Evolutionary conservation across 1,284 basidiomycete species (phyloP).

Genomic region (Puccinia hordei): DNA sequence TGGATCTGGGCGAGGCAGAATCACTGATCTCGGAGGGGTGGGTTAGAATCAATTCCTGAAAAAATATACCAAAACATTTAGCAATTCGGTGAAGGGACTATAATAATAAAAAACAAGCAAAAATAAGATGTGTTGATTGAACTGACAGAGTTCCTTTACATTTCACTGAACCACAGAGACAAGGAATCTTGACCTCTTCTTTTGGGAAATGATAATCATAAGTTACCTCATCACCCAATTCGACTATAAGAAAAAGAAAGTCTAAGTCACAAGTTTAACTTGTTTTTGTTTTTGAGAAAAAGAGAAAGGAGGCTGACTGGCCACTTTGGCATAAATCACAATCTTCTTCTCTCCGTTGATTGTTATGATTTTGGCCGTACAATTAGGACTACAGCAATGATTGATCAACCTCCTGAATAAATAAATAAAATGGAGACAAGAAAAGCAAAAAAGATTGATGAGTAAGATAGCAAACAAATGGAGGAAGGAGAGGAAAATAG

Average conservation of each 20-base stretch:
- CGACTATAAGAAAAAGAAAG: conserved; percentile 73
- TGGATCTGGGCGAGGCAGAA: too few species aligned
- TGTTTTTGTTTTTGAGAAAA: not conserved
- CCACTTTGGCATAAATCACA: conserved; percentile 95
- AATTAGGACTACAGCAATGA: conserved; percentile 96
- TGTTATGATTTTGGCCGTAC: conserved; percentile 96
- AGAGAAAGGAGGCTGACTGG: conserved; percentile 83
- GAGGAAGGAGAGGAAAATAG: conserved; percentile 9
- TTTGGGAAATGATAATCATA: conserved; percentile 61
- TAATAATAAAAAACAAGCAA: too few species aligned
- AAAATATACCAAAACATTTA: not conserved
- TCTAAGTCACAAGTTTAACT: too few species aligned
- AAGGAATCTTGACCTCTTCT: conserved; percentile 60
- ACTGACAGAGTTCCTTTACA: conserved; percentile 57
- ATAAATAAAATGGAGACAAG: too few species aligned
- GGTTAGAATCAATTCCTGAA: too few species aligned
- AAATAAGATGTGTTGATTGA: not conserved
- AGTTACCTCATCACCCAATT: conserved; percentile 66
- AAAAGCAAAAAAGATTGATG: conserved; percentile 17
- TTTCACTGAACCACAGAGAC: conserved; percentile 61
- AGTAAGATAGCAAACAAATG: not conserved
- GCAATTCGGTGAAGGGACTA: too few species aligned
- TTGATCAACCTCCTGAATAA: conserved; percentile 83
- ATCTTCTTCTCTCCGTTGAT: conserved; percentile 98
- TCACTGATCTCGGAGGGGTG: too few species aligned